phyloP scores from a whole-genome alignment of 805 yeast genomes.

The Candida glaebosa region DNA sequence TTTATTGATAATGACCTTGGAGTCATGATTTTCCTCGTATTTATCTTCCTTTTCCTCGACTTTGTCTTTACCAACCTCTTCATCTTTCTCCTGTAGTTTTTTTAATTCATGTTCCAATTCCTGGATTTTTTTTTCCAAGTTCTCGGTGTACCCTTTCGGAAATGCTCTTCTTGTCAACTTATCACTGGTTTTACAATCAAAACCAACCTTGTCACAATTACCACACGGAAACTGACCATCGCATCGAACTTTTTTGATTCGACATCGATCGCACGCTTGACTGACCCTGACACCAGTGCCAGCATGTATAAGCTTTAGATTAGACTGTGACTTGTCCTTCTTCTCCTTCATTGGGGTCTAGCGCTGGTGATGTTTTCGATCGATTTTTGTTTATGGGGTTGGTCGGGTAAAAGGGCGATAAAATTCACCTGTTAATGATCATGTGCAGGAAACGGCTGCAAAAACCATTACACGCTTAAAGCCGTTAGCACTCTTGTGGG shows the following conservation, averaged over 20 bases:
- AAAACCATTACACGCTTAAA: too few relatives aligned
- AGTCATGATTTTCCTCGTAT: too few relatives aligned
- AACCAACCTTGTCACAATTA: slow-evolving; percentile 62
- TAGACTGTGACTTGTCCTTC: slow-evolving; percentile 20
- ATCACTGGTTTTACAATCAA: slow-evolving; percentile 69
- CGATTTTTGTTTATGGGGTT: slow-evolving; percentile 2
- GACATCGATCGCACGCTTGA: slow-evolving; percentile 81
- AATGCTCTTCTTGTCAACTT: slow-evolving; percentile 72
- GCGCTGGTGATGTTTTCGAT: too few relatives aligned
- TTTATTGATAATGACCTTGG: slow-evolving; percentile 10
- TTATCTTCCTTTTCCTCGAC: slow-evolving; percentile 5
- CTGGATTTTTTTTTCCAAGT: slow-evolving; percentile 59
- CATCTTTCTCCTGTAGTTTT: slow-evolving; percentile 32
- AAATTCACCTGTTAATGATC: too few relatives aligned
- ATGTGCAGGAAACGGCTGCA: too few relatives aligned
- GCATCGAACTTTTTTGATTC: slow-evolving; percentile 73
- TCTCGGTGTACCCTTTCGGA: slow-evolving; percentile 79
- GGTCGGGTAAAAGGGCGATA: slow-evolving; percentile 1
- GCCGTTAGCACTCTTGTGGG: too few relatives aligned
- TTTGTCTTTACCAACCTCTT: background rate
- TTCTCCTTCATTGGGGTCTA: too few relatives aligned
- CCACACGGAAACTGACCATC: slow-evolving; percentile 71
- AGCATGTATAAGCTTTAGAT: slow-evolving; percentile 36
- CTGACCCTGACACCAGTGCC: slow-evolving; percentile 50
- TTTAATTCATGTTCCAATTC: slow-evolving; percentile 57